Conservation (phyloP, 2,329 filamentous ascomycete species). For the Microsporum audouinii region DNA sequence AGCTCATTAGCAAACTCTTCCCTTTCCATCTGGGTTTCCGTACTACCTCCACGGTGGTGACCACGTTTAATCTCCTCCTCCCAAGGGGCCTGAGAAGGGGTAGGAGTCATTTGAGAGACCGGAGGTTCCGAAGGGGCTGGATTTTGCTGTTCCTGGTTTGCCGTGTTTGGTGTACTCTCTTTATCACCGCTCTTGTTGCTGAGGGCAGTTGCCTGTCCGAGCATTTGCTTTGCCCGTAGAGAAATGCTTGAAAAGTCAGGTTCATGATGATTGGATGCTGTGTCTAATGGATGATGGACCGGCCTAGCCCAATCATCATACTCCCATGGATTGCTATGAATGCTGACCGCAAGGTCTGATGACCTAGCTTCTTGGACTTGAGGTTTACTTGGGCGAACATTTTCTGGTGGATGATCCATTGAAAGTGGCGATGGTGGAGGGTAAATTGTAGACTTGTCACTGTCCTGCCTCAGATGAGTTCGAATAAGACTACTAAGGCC, state of each 20-base stretch:
- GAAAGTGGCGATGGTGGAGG: slow-evolving; percentile 35
- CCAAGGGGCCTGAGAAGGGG: slow-evolving; percentile 28
- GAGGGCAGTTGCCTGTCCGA: slow-evolving; percentile 28
- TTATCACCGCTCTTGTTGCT: slow-evolving; percentile 17
- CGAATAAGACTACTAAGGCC: slow-evolving; percentile 73
- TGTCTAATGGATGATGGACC: slow-evolving; percentile 7
- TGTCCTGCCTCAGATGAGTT: slow-evolving; percentile 71
- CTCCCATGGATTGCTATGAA: slow-evolving; percentile 45
- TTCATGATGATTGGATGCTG: neutral
- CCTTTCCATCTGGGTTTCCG: slow-evolving; percentile 39
- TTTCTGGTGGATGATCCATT: slow-evolving; percentile 25
- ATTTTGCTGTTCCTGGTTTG: neutral
- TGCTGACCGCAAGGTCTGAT: slow-evolving; percentile 38
- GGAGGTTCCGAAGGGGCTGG: neutral
- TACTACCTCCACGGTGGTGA: slow-evolving; percentile 36
- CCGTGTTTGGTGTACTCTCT: neutral
- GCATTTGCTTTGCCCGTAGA: slow-evolving; percentile 28
- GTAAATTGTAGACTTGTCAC: slow-evolving; percentile 70
- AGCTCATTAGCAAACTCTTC: slow-evolving; percentile 40
- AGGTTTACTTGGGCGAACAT: slow-evolving; percentile 19
- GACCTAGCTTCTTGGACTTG: slow-evolving; percentile 22
- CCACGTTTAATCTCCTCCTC: slow-evolving; percentile 37
- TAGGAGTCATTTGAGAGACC: slow-evolving; percentile 3
- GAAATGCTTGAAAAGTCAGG: slow-evolving; percentile 21
- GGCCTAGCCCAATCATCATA: slow-evolving; percentile 39